Evolutionary conservation across 129 eudicot genomes (phyloP).

Genomic region (Flaveria brownii): DNA sequence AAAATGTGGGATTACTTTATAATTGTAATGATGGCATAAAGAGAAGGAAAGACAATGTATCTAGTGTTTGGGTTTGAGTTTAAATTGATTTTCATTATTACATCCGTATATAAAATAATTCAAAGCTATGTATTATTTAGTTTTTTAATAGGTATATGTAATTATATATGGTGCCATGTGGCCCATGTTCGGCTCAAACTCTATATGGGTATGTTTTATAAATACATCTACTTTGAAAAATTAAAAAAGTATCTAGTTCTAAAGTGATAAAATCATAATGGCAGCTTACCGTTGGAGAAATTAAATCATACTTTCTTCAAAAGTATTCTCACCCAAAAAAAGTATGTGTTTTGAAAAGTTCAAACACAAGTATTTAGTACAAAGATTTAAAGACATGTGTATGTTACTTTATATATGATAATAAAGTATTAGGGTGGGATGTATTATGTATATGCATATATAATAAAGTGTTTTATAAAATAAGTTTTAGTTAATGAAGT

Average conservation of each 20-base stretch:
- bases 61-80: slow-evolving; percentile 31
- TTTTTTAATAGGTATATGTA: slow-evolving; percentile 9
- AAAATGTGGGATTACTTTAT: neutral
- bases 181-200: slow-evolving; percentile 30
- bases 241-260: slow-evolving; percentile 1
- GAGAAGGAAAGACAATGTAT: slow-evolving; percentile 26
- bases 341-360: slow-evolving; percentile 29
- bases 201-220: neutral
- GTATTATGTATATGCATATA: neutral
- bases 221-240: neutral
- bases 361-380: slow-evolving; percentile 25
- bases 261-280: slow-evolving; percentile 4
- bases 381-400: slow-evolving; percentile 5
- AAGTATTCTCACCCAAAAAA: slow-evolving; percentile 10
- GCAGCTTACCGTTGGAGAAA: slow-evolving; percentile 25
- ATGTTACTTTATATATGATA: neutral
- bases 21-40: slow-evolving; percentile 1
- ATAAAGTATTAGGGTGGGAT: neutral
- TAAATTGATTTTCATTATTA: slow-evolving; percentile 25
- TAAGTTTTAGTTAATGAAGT: no score
- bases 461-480: neutral
- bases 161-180: slow-evolving; percentile 23
- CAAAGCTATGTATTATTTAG: neutral
- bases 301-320: slow-evolving; percentile 19
- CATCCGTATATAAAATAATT: slow-evolving; percentile 16